Evolutionary conservation across 192 early-diverging fungal genomes (phyloP).

Genomic region (Oehlia diaphana): DNA sequence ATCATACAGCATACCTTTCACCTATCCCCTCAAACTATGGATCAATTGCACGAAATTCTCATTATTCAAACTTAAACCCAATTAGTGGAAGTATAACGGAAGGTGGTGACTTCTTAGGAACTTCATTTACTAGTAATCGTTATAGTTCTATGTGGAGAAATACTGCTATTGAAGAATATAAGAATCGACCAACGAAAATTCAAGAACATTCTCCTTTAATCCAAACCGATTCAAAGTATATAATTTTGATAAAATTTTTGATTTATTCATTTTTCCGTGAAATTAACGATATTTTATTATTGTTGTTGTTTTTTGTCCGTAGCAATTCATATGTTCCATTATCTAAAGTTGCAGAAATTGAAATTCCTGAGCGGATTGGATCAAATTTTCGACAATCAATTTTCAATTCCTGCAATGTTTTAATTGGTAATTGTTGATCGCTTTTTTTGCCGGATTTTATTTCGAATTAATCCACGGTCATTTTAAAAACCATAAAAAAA

Average conservation of each 20-base stretch:
- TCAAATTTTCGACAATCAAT: constrained; percentile 48
- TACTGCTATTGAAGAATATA: background rate
- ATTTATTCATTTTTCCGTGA: too few relatives aligned
- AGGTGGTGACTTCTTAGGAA: background rate
- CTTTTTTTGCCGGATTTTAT: background rate
- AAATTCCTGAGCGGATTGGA: constrained; percentile 5
- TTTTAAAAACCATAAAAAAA: background rate
- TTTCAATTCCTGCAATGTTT: constrained; percentile 62
- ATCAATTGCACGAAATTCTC: background rate
- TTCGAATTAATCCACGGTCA: background rate
- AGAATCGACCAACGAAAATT: background rate
- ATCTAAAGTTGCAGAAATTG: background rate
- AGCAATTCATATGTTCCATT: background rate
- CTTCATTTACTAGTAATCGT: background rate
- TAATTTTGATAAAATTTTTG: background rate
- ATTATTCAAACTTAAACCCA: background rate
- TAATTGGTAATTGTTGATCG: constrained; percentile 39
- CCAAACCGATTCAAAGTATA: background rate
- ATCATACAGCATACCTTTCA: background rate
- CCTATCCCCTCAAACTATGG: background rate
- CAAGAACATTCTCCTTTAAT: background rate
- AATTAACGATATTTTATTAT: background rate
- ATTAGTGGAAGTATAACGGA: background rate
- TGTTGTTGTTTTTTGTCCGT: background rate
- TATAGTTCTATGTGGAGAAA: background rate